phyloP scores from a whole-genome alignment of 768 basidiomycete species.

The Amanita polypyramis region DNA sequence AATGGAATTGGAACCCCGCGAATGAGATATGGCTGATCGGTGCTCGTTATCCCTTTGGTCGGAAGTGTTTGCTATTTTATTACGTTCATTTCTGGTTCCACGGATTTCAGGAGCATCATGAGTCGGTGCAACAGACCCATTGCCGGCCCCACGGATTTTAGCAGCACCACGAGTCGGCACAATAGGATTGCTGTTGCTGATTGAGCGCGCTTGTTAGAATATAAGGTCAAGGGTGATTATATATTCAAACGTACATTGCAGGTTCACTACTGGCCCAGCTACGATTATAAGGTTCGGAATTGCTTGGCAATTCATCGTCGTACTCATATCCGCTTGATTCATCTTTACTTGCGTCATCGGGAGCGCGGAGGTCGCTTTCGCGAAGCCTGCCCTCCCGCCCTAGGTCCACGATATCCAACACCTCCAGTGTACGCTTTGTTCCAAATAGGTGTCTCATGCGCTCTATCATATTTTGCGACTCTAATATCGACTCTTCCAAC shows the following conservation, averaged over 20 bases:
- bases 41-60: background rate
- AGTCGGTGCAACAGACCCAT: background rate
- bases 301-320: background rate
- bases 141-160: no score
- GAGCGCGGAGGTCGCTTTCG: background rate
- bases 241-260: background rate
- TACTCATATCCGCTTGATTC: background rate
- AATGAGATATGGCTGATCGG: background rate
- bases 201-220: background rate
- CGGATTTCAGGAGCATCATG: background rate
- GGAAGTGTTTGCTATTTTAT: background rate
- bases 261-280: background rate
- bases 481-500: background rate
- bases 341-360: background rate
- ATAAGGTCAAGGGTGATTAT: background rate
- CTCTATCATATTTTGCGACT: background rate
- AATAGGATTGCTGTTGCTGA: background rate
- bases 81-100: background rate
- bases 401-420: background rate
- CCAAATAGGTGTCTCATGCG: background rate
- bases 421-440: slow-evolving; percentile 1
- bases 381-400: background rate
- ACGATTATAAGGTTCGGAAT: background rate
- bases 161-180: background rate
- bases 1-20: background rate